Evolutionary conservation across 192 early-diverging fungal species (phyloP), one percentile per base, ranked within the genome.

Genomic region (Umbelopsis sp.): DNA sequence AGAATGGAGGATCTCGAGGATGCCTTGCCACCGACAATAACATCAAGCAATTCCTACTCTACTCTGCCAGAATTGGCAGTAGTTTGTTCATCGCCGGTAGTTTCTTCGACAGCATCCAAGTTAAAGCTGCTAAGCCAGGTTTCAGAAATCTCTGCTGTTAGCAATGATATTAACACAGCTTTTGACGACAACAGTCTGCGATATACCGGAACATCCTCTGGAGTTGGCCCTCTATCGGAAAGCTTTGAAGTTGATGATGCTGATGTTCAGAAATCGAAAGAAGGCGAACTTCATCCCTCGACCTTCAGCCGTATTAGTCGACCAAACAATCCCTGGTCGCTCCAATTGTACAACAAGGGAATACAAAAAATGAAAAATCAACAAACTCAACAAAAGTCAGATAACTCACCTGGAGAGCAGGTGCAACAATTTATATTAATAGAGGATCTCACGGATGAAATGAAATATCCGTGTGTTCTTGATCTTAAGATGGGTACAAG

Each of bases 401-500:
- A 52, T 15, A 20, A 25, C 16, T 11, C 37, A 30, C 3, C 21
- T 47, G 23, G 65, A 12, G 45, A 66, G 0, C 65, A 66, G 8
- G 65, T 69, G 52, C 76, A 75, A 74, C 92, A 97, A 82, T 99
- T 98, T 75, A 89, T 99, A 53, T 78, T 99, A 9, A 78, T 99
- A 79, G 92, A 97, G 69, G 97, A 99, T 79, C 81, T 99, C 64
- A 99, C 97, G 0, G 89, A 92, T 20, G 90, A 92, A 10, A 80
- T 98, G 78, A 84, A 89, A 76, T 89, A 87, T 37, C 98, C 98
- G 0, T 98, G 96, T 71, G 96, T 99, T 18, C 85, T 99, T 47
- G 96, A 99, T 77, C 86, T 99, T 64, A 99, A 99, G 71, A 99
- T 99, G 96, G 98, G 98, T 35, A 97, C 95, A 15, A 84, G 98